phyloP scores from a whole-genome alignment of 1,139 yeast species.

The Candida anutae region DNA sequence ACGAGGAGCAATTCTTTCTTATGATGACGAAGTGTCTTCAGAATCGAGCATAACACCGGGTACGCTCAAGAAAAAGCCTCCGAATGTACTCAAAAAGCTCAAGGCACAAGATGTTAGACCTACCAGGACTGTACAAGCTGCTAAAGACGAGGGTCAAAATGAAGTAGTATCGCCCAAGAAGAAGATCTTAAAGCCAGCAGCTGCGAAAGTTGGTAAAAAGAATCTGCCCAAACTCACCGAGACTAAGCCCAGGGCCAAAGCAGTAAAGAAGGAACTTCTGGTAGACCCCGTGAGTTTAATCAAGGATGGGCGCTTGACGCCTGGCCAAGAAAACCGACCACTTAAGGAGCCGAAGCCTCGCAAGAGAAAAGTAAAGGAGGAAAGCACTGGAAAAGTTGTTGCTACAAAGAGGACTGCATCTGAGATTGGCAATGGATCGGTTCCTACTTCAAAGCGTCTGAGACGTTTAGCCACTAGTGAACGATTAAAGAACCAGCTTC shows the following conservation, averaged over 20 bases:
- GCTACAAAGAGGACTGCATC: no score
- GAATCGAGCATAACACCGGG: slow-evolving; percentile 3
- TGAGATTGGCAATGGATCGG: background rate
- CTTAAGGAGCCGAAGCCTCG: slow-evolving; percentile 2
- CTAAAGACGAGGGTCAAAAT: background rate
- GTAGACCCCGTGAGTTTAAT: no score
- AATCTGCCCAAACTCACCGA: background rate
- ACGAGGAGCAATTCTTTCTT: slow-evolving; percentile 7
- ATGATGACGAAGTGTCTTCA: slow-evolving; percentile 3
- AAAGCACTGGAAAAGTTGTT: background rate
- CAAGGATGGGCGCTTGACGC: slow-evolving; percentile 3
- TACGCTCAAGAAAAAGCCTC: slow-evolving; percentile 3
- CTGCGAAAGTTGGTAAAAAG: background rate
- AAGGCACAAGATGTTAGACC: background rate
- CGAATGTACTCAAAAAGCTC: slow-evolving; percentile 1
- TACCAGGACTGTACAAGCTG: no score
- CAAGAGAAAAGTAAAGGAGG: slow-evolving; percentile 4
- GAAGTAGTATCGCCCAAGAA: background rate
- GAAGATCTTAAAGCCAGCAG: background rate
- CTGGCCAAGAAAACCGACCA: slow-evolving; percentile 1
- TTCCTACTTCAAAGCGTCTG: background rate
- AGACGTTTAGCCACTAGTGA: slow-evolving; percentile 3
- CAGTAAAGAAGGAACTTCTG: slow-evolving; percentile 3
- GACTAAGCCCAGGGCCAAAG: background rate
- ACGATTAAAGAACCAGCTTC: slow-evolving; percentile 1